Conservation (phyloP, 176 grass and related monocot genomes). For the Aegilops speltoides region DNA sequence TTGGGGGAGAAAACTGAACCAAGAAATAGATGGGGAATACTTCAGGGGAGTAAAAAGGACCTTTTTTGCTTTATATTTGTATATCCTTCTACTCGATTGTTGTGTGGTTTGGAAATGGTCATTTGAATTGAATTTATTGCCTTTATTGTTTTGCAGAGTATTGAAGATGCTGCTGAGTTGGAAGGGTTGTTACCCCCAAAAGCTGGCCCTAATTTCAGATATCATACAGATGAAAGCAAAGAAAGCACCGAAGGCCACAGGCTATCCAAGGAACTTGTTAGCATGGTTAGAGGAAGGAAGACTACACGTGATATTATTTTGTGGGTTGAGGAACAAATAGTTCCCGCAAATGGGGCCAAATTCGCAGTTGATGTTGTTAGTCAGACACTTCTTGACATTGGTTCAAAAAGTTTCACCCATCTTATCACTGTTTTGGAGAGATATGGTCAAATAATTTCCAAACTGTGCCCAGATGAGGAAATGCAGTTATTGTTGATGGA, state of each 20-base stretch:
- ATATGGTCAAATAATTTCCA: constrained; percentile 84
- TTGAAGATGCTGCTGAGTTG: constrained; percentile 79
- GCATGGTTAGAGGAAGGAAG: constrained; percentile 78
- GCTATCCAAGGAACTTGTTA: constrained; percentile 78
- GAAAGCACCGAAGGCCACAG: constrained; percentile 48
- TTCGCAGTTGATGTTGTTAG: constrained; percentile 85
- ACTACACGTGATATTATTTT: constrained; percentile 63
- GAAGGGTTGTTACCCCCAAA: constrained; percentile 90
- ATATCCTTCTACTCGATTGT: neutral
- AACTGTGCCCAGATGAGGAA: constrained; percentile 73
- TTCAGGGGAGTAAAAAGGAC: neutral
- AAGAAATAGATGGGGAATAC: neutral
- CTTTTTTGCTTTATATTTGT: neutral
- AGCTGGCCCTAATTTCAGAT: constrained; percentile 80
- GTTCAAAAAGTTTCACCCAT: constrained; percentile 99
- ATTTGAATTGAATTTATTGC: constrained; percentile 10
- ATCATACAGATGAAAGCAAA: constrained; percentile 52
- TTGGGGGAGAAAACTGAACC: neutral
- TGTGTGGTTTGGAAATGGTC: neutral
- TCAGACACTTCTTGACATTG: constrained; percentile 92
- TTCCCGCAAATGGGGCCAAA: constrained; percentile 64
- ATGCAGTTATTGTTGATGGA: constrained; percentile 86
- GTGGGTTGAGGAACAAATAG: constrained; percentile 84
- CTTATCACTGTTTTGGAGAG: constrained; percentile 91
- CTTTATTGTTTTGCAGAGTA: constrained; percentile 56